Percentiles rank a stretch among this genome's conserved stretches.
phyloP scores from a whole-genome alignment of 495 filamentous ascomycete species.

The Monascus purpureus region DNA sequence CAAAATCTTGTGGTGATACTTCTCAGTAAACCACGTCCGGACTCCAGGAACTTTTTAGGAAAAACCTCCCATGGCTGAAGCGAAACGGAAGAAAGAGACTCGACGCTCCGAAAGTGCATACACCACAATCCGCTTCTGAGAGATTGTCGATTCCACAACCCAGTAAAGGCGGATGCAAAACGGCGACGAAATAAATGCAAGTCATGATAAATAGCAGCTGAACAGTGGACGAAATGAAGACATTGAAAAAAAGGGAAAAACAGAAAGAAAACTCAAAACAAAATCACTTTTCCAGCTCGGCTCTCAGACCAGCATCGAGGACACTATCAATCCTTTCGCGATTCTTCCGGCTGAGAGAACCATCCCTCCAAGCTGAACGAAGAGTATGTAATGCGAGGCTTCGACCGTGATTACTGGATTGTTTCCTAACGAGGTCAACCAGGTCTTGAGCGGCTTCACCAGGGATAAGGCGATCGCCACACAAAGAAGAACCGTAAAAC shows the following conservation, averaged over 20 bases:
- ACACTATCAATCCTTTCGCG: constrained; percentile 38
- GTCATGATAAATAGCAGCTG: constrained; percentile 7
- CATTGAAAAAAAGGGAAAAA: constrained; percentile 2
- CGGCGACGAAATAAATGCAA: constrained; percentile 12
- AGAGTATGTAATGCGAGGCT: constrained; percentile 35
- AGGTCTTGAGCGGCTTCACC: constrained; percentile 40
- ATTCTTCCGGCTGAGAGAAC: constrained; percentile 39
- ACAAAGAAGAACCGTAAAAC: constrained; percentile 44
- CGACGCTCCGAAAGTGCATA: constrained; percentile 9
- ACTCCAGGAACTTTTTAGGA: constrained; percentile 26
- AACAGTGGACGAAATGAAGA: constrained; percentile 5
- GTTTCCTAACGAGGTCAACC: constrained; percentile 32
- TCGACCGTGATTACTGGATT: constrained; percentile 15
- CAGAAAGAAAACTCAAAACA: constrained; percentile 6
- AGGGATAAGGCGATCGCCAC: constrained; percentile 31
- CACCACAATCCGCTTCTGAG: constrained; percentile 10
- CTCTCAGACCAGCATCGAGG: constrained; percentile 25
- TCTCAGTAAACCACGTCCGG: constrained; percentile 26
- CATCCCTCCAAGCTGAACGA: constrained; percentile 37
- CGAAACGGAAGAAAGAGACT: constrained; percentile 4
- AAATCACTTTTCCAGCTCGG: constrained; percentile 29
- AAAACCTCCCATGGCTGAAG: constrained; percentile 18
- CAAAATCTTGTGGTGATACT: constrained; percentile 16
- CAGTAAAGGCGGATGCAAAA: constrained; percentile 13
- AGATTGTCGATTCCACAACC: constrained; percentile 7